Evolutionary conservation across 331 rosid species (phyloP).

Genomic region (Pyrus hybrid): DNA sequence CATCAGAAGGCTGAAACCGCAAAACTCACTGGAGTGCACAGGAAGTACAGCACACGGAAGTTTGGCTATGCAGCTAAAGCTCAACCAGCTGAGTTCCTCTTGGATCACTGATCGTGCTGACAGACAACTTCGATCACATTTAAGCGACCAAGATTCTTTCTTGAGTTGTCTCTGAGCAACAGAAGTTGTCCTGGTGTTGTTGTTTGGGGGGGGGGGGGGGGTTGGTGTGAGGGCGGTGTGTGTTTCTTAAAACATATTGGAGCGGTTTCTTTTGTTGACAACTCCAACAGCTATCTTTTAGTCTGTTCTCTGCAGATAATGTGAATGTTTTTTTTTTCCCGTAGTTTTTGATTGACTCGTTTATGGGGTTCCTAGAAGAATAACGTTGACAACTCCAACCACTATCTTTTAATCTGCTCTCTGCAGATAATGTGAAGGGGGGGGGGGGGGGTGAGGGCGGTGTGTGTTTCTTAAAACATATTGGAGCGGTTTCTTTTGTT

Average conservation of each 20-base stretch:
- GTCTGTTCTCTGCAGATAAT: slow-evolving; percentile 1
- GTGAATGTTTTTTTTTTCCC: neutral
- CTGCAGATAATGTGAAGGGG: neutral
- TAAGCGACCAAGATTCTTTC: neutral
- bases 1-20: slow-evolving; percentile 67
- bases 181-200: slow-evolving; percentile 22
- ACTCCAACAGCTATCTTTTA: too few relatives aligned
- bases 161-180: slow-evolving; percentile 18
- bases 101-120: neutral
- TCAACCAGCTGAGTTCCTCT: slow-evolving; percentile 50
- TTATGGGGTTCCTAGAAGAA: too few relatives aligned
- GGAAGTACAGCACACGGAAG: slow-evolving; percentile 60
- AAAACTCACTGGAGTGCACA: slow-evolving; percentile 58
- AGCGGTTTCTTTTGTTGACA: slow-evolving; percentile 10
- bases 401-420: neutral
- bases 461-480: neutral
- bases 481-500: slow-evolving; percentile 3
- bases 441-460: too few relatives aligned
- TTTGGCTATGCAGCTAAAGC: slow-evolving; percentile 58
- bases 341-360: too few relatives aligned
- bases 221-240: too few relatives aligned
- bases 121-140: neutral
- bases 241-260: neutral
- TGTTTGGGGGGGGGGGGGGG: too few relatives aligned
- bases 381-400: too few relatives aligned